Evolutionary conservation across 345 rosid genomes (phyloP).

Genomic region (Linum trigynum): DNA sequence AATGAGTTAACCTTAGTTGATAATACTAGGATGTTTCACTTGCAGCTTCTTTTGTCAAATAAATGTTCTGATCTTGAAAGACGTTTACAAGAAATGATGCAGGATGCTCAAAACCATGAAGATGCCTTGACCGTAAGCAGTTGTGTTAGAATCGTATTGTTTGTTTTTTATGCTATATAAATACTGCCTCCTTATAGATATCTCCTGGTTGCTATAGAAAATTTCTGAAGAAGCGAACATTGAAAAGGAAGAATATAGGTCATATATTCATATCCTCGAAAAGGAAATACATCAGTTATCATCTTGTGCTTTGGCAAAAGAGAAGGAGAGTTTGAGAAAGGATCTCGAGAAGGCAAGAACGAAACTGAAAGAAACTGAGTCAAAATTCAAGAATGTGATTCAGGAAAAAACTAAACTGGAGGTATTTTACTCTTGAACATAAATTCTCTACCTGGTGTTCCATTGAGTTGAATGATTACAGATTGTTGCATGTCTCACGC

Average conservation of each 20-base stretch:
- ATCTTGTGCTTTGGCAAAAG: conserved; percentile 57
- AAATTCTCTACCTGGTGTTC: conserved; percentile 4
- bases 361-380: conserved; percentile 77
- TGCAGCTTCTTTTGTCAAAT: conserved; percentile 44
- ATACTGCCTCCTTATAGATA: conserved; percentile 1
- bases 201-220: conserved; percentile 30
- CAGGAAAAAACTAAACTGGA: conserved; percentile 97
- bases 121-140: conserved; percentile 37
- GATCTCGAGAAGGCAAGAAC: conserved; percentile 71
- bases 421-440: conserved; percentile 31
- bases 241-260: conserved; percentile 43
- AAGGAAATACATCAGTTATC: conserved; percentile 56
- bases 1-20: not conserved
- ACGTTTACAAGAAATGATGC: conserved; percentile 38
- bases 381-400: conserved; percentile 65
- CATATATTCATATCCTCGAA: conserved; percentile 59
- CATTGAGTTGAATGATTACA: not conserved
- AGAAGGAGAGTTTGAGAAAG: conserved; percentile 68
- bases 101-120: conserved; percentile 38
- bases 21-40: conserved; percentile 5
- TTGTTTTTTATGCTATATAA: not conserved
- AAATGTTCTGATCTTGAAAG: conserved; percentile 41
- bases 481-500: not conserved
- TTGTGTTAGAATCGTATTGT: not conserved
- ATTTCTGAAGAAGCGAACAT: conserved; percentile 43